These are phyloP conservation scores for Trichophyton simii DNA, from an alignment of 2,329 filamentous ascomycete species.

Conservation along the genomic window DNA sequence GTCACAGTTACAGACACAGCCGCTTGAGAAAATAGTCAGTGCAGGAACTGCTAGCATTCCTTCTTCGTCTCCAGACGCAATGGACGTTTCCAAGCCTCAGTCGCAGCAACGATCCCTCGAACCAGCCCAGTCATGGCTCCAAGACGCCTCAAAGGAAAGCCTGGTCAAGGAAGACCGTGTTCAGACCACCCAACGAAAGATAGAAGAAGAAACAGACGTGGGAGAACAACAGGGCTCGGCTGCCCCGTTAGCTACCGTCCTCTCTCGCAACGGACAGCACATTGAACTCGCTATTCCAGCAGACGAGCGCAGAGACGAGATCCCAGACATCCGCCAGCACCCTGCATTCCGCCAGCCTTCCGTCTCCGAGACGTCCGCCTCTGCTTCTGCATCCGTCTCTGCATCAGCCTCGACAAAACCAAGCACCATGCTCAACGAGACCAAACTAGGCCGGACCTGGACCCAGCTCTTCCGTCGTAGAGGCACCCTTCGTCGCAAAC, in stretches of 20 bases:
- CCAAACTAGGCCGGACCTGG: constrained; percentile 41
- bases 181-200: not conserved
- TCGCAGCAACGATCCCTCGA: not conserved
- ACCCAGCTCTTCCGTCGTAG: constrained; percentile 60
- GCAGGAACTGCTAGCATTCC: not conserved
- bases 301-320: constrained; percentile 12
- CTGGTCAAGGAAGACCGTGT: constrained; percentile 9
- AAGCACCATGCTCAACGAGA: constrained; percentile 34
- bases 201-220: not conserved
- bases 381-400: too few relatives aligned
- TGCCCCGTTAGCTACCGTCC: not conserved
- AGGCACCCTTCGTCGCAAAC: constrained; percentile 45
- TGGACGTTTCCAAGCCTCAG: not conserved
- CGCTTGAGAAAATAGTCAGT: too few relatives aligned
- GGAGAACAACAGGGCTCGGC: too few relatives aligned
- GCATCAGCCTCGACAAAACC: constrained; percentile 18
- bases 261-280: not conserved
- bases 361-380: constrained; percentile 33
- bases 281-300: constrained; percentile 28
- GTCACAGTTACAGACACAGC: too few relatives aligned
- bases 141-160: constrained; percentile 23
- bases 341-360: constrained; percentile 36
- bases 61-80: not conserved
- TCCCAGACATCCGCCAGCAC: constrained; percentile 37
- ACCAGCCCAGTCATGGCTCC: constrained; percentile 22